These are phyloP conservation scores for Chytriomyces sp. DNA, from an alignment of 192 early-diverging fungal species.

Conservation along the genomic window DNA sequence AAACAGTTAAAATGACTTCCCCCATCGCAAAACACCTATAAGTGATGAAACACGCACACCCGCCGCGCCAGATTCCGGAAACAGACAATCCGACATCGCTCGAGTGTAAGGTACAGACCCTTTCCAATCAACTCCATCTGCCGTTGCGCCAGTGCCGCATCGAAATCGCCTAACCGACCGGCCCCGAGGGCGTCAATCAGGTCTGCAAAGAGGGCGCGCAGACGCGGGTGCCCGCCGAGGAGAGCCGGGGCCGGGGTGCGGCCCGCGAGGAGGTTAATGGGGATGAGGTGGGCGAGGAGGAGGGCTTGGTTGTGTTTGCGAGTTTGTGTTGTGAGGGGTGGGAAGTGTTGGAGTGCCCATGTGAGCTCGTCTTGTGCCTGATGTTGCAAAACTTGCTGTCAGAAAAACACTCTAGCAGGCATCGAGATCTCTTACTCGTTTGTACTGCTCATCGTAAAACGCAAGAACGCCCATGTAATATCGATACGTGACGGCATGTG, in stretches of 20 bases:
- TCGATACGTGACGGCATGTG: conserved; percentile 81
- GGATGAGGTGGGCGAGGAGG: conserved; percentile 81
- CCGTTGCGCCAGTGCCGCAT: conserved; percentile 56
- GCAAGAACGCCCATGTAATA: conserved; percentile 87
- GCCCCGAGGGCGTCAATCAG: conserved; percentile 66
- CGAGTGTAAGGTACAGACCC: conserved; percentile 83
- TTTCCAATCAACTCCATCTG: conserved; percentile 64
- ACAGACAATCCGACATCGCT: conserved; percentile 70
- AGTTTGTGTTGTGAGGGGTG: conserved; percentile 34
- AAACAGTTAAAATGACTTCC: not conserved
- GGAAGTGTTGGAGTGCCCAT: conserved; percentile 50
- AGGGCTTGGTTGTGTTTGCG: conserved; percentile 54
- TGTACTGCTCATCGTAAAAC: conserved; percentile 84
- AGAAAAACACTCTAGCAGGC: not conserved
- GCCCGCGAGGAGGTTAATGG: conserved; percentile 74
- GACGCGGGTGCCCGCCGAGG: conserved; percentile 61
- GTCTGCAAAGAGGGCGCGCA: conserved; percentile 63
- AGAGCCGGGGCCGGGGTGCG: conserved; percentile 63
- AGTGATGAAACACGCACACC: conserved; percentile 54
- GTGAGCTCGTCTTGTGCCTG: conserved; percentile 59
- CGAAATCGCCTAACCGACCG: conserved; percentile 79
- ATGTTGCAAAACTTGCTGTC: not conserved
- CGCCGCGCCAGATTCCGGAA: conserved; percentile 77
- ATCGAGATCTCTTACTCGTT: conserved; percentile 54
- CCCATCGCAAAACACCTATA: not conserved